Conservation (phyloP, 371 early-diverging fungal genomes). For the Saksenaea oblongispora region DNA sequence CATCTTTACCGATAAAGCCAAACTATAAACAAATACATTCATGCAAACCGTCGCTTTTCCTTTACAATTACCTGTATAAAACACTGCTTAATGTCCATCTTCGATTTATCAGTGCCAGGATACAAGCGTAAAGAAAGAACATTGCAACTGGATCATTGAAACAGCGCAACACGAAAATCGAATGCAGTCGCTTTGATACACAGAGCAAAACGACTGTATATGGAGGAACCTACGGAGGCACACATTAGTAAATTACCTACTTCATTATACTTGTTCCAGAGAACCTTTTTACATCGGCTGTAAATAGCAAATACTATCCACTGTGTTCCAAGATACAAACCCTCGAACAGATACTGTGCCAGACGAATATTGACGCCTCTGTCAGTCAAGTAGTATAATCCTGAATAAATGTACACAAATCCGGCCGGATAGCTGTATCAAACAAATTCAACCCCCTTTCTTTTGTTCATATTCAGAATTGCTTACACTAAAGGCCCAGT, state of each 20-base stretch:
- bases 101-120: slow-evolving; percentile 59
- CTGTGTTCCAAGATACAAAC: slow-evolving; percentile 70
- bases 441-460: neutral
- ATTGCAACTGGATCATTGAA: slow-evolving; percentile 94
- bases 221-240: slow-evolving; percentile 58
- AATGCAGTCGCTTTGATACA: slow-evolving; percentile 83
- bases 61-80: slow-evolving; percentile 59
- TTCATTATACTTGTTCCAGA: neutral
- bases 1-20: slow-evolving; percentile 91
- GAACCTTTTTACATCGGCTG: slow-evolving; percentile 34
- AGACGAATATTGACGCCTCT: slow-evolving; percentile 66
- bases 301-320: slow-evolving; percentile 70
- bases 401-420: slow-evolving; percentile 85
- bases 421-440: slow-evolving; percentile 87
- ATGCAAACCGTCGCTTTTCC: neutral
- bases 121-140: slow-evolving; percentile 68
- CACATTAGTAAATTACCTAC: neutral
- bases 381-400: slow-evolving; percentile 67
- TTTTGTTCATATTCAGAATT: neutral
- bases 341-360: slow-evolving; percentile 85
- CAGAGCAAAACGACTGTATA: slow-evolving; percentile 61
- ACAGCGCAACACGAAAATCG: slow-evolving; percentile 85
- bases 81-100: slow-evolving; percentile 56
- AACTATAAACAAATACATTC: slow-evolving; percentile 40
- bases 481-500: slow-evolving; percentile 93